A percentile compares a stretch with the other conserved stretches of the same genome.
These are phyloP conservation scores for Filobasidium wieringae DNA, from an alignment of 768 basidiomycete genomes.

Conservation along the genomic window DNA sequence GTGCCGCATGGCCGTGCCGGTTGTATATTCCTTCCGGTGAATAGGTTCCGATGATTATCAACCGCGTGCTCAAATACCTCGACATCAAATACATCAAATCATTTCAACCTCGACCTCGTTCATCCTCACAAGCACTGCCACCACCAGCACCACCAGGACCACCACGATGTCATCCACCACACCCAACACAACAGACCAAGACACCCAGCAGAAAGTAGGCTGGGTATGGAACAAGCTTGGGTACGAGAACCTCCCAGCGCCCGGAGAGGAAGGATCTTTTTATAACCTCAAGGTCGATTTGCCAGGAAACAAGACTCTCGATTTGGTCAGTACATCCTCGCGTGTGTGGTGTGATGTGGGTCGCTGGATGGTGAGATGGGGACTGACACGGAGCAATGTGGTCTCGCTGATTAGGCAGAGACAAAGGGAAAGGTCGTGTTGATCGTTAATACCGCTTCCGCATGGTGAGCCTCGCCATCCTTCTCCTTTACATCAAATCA, in stretches of 20 bases:
- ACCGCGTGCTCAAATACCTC: too few relatives aligned
- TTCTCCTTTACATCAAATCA: not conserved
- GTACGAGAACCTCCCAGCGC: constrained; percentile 26
- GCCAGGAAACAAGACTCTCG: constrained; percentile 25
- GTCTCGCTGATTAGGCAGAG: constrained; percentile 13
- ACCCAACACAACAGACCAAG: not conserved
- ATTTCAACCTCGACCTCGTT: too few relatives aligned
- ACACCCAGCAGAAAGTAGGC: not conserved
- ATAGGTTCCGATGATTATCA: too few relatives aligned
- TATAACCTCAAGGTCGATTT: constrained; percentile 33
- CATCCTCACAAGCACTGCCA: not conserved
- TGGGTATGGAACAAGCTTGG: constrained; percentile 22
- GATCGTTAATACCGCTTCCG: constrained; percentile 39
- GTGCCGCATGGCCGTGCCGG: too few relatives aligned
- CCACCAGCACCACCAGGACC: not conserved
- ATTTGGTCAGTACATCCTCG: constrained; percentile 23
- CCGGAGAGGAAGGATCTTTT: constrained; percentile 21
- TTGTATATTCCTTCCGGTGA: too few relatives aligned
- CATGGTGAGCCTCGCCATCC: constrained; percentile 33
- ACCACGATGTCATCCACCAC: not conserved
- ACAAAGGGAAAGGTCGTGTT: constrained; percentile 39
- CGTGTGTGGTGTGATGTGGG: not conserved
- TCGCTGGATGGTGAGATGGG: too few relatives aligned
- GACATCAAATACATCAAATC: too few relatives aligned
- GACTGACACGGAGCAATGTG: not conserved